Base-by-base conservation (phyloP, 169 alveolate species). In the Besnoitia besnoiti region DNA sequence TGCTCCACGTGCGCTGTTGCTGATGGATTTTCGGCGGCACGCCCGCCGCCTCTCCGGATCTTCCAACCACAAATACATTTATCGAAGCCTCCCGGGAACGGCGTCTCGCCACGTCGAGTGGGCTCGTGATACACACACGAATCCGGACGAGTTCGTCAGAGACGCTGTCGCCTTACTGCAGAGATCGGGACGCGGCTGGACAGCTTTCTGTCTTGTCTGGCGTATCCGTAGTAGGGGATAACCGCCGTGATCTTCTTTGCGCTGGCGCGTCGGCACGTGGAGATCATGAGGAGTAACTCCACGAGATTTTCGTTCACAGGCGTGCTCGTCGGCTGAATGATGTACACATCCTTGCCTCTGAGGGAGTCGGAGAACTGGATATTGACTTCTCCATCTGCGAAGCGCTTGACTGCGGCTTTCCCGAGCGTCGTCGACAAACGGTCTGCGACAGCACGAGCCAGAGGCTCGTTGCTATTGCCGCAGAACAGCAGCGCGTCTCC, bases 201-300 rank as follows among this genome's bases (percentile, higher is more conserved):
- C 92, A 95, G 85, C 94, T 96, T 98, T 76, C 99, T 91, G 95
- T 98, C 99, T 47, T 94, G 95, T 84, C 99, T 94, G 42, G 99
- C 98, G 93, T 99, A 99, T 2, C 99, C 99, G 95, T 98, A 98
- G 90, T 99, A 99, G n/a, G 99, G 99, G 4, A 98, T 97, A 30
- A 99, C 98, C 4, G 99, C 99, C 0, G 99, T 98, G 37, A 99
- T 98, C 85, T 96, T 96, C 90, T 97, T 98, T 0, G 99, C 99
- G n/a, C 85, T 46, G 35, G 99, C 98, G 93, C 99, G 96, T 85
- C 99, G 97, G 91, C 98, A 96, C 0, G 99, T 98, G 21, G 99
- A 96, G n/a, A 99, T 97, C 98, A 98, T 97, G 40, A 99, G 94
- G 40, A 99, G 94, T 44, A 99, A 96, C 96, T 99, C 99, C 98